Conservation (phyloP, 768 basidiomycete genomes). For the Rubroboletus pulcherrimus region DNA sequence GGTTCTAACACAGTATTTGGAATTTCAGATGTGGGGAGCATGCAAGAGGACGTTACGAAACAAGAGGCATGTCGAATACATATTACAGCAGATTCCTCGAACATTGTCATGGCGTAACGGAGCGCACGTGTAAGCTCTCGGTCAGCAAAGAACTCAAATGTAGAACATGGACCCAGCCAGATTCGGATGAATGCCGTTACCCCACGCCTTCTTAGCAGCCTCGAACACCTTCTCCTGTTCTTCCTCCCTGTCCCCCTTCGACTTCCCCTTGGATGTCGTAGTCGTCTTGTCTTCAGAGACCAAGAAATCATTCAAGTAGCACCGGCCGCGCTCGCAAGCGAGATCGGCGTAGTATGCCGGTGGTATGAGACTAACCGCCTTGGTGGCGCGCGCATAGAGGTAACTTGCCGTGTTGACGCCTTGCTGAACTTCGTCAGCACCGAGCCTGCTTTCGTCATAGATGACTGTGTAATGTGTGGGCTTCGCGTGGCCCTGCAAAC, state of each 20-base stretch:
- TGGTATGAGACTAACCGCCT: conserved; percentile 77
- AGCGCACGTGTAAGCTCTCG: neutral
- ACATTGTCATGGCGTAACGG: neutral
- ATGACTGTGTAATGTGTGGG: conserved; percentile 78
- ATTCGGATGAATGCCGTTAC: conserved; percentile 52
- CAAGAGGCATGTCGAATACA: neutral
- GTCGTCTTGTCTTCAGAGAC: conserved; percentile 49
- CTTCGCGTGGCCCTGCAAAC: conserved; percentile 66
- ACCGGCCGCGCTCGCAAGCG: conserved; percentile 76
- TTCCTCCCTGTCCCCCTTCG: conserved; percentile 30
- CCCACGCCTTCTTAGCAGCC: conserved; percentile 39
- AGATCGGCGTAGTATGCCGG: conserved; percentile 81
- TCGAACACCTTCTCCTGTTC: conserved; percentile 21
- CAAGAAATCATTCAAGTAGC: conserved; percentile 71
- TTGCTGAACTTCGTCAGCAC: conserved; percentile 69
- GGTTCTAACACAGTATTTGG: neutral
- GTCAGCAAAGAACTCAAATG: conserved; percentile 38
- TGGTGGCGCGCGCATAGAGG: conserved; percentile 78
- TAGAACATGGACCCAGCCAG: conserved; percentile 73
- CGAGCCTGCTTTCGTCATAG: conserved; percentile 71
- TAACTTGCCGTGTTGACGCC: conserved; percentile 69
- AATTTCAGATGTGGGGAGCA: neutral
- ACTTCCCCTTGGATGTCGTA: conserved; percentile 32
- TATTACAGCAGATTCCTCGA: neutral
- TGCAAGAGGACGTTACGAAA: neutral